Percentiles rank a stretch among this genome's conserved stretches.
Conservation (phyloP, 306 rosid genomes). For the Fragaria nilgerrensis region DNA sequence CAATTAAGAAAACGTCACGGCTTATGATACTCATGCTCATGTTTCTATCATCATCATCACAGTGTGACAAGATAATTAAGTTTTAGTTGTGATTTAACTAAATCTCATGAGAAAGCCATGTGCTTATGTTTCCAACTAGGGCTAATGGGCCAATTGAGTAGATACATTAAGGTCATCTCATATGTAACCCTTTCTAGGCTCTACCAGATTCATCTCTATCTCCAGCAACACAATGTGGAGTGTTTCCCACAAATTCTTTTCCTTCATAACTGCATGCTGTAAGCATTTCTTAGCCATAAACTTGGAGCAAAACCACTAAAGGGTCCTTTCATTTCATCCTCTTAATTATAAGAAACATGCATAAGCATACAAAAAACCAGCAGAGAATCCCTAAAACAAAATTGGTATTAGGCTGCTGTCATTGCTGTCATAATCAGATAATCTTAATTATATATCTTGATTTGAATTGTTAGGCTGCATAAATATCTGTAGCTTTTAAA, state of each 20-base stretch:
- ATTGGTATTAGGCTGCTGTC: neutral
- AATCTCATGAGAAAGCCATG: constrained; percentile 67
- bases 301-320: constrained; percentile 12
- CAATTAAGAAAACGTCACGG: constrained; percentile 37
- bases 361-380: constrained; percentile 1
- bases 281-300: constrained; percentile 17
- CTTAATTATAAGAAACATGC: neutral
- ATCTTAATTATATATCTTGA: neutral
- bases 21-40: constrained; percentile 46
- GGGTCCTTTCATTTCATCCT: neutral
- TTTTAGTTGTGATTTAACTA: constrained; percentile 47
- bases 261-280: constrained; percentile 21
- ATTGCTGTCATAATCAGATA: neutral
- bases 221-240: constrained; percentile 55
- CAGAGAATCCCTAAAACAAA: neutral
- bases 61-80: constrained; percentile 54
- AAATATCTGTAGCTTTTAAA: neutral
- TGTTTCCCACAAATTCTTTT: constrained; percentile 42
- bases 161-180: constrained; percentile 59
- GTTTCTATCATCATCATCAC: constrained; percentile 58
- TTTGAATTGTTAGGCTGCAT: neutral
- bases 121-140: constrained; percentile 62
- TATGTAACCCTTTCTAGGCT: constrained; percentile 39
- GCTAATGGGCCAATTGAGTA: constrained; percentile 62
- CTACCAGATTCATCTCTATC: constrained; percentile 20